phyloP scores from a whole-genome alignment of 1,284 basidiomycete genomes.

The Limonomyces culmigenus region DNA sequence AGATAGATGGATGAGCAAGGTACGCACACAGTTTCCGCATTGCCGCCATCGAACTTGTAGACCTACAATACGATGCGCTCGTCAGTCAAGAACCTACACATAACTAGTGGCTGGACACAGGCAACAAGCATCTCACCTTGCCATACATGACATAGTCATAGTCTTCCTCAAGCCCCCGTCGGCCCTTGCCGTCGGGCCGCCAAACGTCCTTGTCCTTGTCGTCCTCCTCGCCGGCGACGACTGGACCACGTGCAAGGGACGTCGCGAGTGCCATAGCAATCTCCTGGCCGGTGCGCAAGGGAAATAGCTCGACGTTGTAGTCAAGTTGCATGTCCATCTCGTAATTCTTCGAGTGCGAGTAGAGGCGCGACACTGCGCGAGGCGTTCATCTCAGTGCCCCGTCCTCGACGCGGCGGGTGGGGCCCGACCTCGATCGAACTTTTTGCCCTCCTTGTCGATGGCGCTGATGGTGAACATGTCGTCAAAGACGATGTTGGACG shows the following conservation, averaged over 20 bases:
- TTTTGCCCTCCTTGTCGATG: constrained; percentile 89
- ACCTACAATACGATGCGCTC: constrained; percentile 37
- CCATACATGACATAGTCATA: constrained; percentile 99
- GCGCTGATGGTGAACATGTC: constrained; percentile 77
- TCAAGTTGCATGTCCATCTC: constrained; percentile 84
- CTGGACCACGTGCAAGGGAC: constrained; percentile 60
- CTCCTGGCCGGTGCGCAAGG: constrained; percentile 49
- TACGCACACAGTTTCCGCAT: constrained; percentile 67
- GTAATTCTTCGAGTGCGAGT: constrained; percentile 73
- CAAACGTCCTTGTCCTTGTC: constrained; percentile 66
- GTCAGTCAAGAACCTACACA: background rate
- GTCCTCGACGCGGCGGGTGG: constrained; percentile 1
- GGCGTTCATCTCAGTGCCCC: constrained; percentile 5
- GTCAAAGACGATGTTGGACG: constrained; percentile 72
- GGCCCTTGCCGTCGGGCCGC: constrained; percentile 79
- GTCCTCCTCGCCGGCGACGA: constrained; percentile 27
- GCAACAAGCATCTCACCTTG: constrained; percentile 49
- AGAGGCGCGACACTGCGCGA: constrained; percentile 65
- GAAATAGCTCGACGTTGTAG: constrained; percentile 81
- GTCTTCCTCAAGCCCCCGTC: constrained; percentile 82
- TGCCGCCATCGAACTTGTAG: constrained; percentile 90
- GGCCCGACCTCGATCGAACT: constrained; percentile 82
- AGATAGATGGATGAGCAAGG: constrained; percentile 1
- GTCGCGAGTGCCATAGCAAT: constrained; percentile 81
- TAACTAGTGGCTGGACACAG: background rate